Conservation (phyloP, 352 stramenopile species). For the Phytophthora quininea region DNA sequence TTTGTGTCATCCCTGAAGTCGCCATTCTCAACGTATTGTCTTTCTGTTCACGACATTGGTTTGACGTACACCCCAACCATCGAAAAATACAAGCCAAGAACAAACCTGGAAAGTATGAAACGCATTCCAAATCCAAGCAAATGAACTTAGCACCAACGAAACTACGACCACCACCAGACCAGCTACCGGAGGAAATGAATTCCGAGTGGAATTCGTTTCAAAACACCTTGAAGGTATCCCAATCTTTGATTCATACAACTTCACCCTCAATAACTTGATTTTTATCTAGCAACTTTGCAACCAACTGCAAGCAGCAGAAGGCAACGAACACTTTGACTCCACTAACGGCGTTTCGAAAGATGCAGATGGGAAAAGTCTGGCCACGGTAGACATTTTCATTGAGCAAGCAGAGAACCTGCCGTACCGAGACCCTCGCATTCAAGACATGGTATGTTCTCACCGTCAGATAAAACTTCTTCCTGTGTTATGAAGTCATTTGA, state of each 20-base stretch:
- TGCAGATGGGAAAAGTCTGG: slow-evolving; percentile 36
- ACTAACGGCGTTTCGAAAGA: slow-evolving; percentile 34
- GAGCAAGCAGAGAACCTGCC: slow-evolving; percentile 57
- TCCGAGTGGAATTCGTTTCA: slow-evolving; percentile 38
- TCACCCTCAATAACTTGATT: not conserved
- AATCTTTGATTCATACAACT: no score
- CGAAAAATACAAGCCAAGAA: slow-evolving; percentile 4
- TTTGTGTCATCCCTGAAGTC: slow-evolving; percentile 31
- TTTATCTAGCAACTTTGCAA: slow-evolving; percentile 29
- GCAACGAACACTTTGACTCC: slow-evolving; percentile 38
- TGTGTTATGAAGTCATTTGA: no score
- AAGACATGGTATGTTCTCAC: slow-evolving; percentile 41
- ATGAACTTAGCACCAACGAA: slow-evolving; percentile 26
- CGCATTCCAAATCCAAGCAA: not conserved
- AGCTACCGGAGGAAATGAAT: slow-evolving; percentile 36
- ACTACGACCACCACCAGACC: slow-evolving; percentile 33
- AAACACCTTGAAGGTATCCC: slow-evolving; percentile 27
- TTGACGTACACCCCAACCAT: slow-evolving; percentile 26
- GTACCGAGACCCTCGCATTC: slow-evolving; percentile 47
- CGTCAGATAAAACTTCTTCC: not conserved
- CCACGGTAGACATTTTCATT: slow-evolving; percentile 45
- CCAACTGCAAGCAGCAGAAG: slow-evolving; percentile 18
- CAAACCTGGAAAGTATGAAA: slow-evolving; percentile 9
- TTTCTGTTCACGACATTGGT: slow-evolving; percentile 69
- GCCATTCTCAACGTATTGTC: slow-evolving; percentile 51